Evolutionary conservation across 352 stramenopile genomes (phyloP).

Genomic region (Globisporangium sylvaticum): DNA sequence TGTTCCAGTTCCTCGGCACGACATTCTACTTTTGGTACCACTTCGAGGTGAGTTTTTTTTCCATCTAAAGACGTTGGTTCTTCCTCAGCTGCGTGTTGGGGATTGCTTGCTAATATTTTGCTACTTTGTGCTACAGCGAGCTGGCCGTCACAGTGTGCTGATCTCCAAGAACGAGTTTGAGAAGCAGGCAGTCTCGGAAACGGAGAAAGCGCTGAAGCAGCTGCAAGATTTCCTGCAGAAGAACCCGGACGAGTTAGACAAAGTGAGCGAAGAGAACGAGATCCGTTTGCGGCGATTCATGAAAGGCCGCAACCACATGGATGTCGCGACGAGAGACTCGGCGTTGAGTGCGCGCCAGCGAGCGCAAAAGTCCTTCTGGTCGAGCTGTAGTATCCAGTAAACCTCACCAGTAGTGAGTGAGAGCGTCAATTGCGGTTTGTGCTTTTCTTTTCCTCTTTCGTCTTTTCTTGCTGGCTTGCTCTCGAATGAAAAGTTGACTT

Average conservation of each 20-base stretch:
- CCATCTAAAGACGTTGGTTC: too few species aligned
- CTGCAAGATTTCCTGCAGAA: conserved; percentile 61
- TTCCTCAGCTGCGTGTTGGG: too few species aligned
- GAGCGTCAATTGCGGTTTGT: conserved; percentile 8
- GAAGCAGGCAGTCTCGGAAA: conserved; percentile 60
- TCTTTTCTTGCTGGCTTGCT: not conserved
- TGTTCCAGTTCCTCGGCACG: conserved; percentile 70
- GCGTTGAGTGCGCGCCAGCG: conserved; percentile 22
- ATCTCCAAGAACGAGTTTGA: conserved; percentile 78
- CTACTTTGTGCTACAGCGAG: conserved; percentile 6
- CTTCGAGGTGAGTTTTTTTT: conserved; percentile 61
- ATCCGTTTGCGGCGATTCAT: conserved; percentile 77
- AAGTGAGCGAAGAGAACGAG: conserved; percentile 79
- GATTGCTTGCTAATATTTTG: not conserved
- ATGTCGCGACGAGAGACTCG: conserved; percentile 53
- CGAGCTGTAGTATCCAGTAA: conserved; percentile 51
- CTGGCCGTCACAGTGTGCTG: conserved; percentile 55
- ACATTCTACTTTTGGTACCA: conserved; percentile 84
- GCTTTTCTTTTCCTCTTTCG: not conserved
- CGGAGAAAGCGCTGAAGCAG: conserved; percentile 66
- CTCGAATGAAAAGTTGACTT: conserved; percentile 7
- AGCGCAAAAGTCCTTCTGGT: conserved; percentile 31
- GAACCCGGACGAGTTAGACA: conserved; percentile 70
- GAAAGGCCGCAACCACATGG: conserved; percentile 71
- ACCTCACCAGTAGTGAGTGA: not conserved